A percentile compares a stretch with the other conserved stretches of the same genome.
phyloP scores from a whole-genome alignment of 768 basidiomycete genomes.

The Pisolithus tinctorius region DNA sequence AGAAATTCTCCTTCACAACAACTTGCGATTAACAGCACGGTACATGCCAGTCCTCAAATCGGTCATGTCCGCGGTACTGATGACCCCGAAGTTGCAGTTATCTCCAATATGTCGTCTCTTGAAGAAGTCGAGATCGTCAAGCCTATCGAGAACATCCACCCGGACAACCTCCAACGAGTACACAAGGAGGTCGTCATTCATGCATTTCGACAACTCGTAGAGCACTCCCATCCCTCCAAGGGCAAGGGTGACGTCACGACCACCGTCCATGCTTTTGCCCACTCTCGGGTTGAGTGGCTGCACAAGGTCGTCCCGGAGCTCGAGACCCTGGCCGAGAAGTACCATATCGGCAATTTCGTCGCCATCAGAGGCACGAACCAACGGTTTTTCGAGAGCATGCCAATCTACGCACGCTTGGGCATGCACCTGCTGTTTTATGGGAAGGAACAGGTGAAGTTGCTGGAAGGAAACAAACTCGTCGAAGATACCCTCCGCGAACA shows the following conservation, averaged over 20 bases:
- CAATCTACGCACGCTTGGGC: slow-evolving; percentile 59
- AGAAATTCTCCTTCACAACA: too few species aligned
- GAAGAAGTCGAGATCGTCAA: slow-evolving; percentile 12
- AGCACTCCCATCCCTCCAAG: slow-evolving; percentile 8
- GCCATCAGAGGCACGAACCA: slow-evolving; percentile 39
- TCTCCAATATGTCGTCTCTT: background rate
- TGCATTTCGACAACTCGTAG: slow-evolving; percentile 16
- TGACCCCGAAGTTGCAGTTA: background rate
- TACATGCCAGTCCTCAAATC: background rate
- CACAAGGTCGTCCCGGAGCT: slow-evolving; percentile 48
- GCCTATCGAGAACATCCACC: slow-evolving; percentile 25
- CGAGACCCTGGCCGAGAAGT: slow-evolving; percentile 42
- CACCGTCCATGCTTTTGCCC: slow-evolving; percentile 30
- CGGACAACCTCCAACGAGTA: slow-evolving; percentile 10
- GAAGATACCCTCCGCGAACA: slow-evolving; percentile 47
- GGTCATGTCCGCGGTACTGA: background rate
- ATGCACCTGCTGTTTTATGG: slow-evolving; percentile 77
- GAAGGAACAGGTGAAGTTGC: slow-evolving; percentile 39
- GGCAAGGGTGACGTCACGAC: slow-evolving; percentile 12
- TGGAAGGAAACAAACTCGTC: slow-evolving; percentile 40
- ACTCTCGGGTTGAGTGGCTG: slow-evolving; percentile 32
- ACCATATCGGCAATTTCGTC: slow-evolving; percentile 58
- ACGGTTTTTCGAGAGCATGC: slow-evolving; percentile 69
- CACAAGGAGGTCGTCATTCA: slow-evolving; percentile 15
- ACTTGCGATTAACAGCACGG: too few species aligned